Evolutionary conservation across 352 stramenopile species (phyloP).

Genomic region (Phytophthora citrophthora): DNA sequence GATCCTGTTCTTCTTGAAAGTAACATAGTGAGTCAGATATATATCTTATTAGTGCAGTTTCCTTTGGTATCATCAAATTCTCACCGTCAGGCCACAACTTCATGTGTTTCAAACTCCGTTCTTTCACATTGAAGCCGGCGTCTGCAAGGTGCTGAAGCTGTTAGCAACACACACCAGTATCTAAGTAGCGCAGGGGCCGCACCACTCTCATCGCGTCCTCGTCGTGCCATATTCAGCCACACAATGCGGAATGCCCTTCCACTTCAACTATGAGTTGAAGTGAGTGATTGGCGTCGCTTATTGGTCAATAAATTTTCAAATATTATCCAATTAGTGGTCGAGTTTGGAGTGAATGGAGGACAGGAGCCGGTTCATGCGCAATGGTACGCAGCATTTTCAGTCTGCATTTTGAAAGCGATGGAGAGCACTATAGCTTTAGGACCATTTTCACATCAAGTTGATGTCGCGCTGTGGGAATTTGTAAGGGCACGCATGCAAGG

Average conservation of each 20-base stretch:
- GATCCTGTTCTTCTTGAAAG: slow-evolving; percentile 9
- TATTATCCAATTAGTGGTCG: background rate
- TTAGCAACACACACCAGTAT: background rate
- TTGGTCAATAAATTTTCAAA: background rate
- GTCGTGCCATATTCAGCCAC: too few relatives aligned
- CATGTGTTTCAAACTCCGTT: slow-evolving; percentile 15
- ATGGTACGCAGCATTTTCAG: slow-evolving; percentile 2
- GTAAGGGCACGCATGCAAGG: slow-evolving; percentile 28
- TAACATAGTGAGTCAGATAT: background rate
- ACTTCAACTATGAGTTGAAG: background rate
- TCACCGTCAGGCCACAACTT: slow-evolving; percentile 25
- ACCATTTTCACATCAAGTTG: background rate
- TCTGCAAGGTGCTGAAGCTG: background rate
- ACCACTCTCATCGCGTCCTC: background rate
- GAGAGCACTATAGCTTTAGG: background rate
- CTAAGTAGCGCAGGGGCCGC: background rate
- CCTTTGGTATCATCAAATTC: background rate
- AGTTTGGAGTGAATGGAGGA: slow-evolving; percentile 16
- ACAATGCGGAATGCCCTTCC: slow-evolving; percentile 3
- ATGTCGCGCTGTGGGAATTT: slow-evolving; percentile 30
- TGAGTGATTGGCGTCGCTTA: slow-evolving; percentile 8
- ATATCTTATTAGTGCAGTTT: too few relatives aligned
- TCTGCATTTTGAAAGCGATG: slow-evolving; percentile 4
- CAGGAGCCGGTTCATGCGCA: slow-evolving; percentile 8
- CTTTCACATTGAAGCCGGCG: background rate